phyloP scores from a whole-genome alignment of 352 stramenopile species.

The Elongisporangium anandrum region DNA sequence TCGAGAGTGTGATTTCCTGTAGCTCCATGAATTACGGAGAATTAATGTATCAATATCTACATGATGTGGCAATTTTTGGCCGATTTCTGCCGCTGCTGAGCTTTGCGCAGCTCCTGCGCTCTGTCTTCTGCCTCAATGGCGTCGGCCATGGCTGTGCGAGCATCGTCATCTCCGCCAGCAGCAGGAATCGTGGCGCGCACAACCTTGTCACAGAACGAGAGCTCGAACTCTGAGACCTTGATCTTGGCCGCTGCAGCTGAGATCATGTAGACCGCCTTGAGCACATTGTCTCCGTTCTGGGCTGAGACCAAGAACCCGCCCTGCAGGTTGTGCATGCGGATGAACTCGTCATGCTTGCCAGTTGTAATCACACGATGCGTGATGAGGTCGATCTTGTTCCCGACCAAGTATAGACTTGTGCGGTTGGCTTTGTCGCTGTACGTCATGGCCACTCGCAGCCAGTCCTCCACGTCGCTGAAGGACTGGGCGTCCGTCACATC shows the following conservation, averaged over 20 bases:
- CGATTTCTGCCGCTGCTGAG: slow-evolving; percentile 6
- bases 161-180: slow-evolving; percentile 3
- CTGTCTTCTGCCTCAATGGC: slow-evolving; percentile 76
- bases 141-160: slow-evolving; percentile 63
- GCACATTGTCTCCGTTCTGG: slow-evolving; percentile 78
- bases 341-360: slow-evolving; percentile 74
- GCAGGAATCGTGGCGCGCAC: slow-evolving; percentile 48
- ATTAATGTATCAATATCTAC: slow-evolving; percentile 22
- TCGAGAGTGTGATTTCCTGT: slow-evolving; percentile 55
- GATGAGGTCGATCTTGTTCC: slow-evolving; percentile 88
- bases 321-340: slow-evolving; percentile 47
- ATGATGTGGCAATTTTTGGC: slow-evolving; percentile 21
- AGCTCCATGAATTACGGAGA: slow-evolving; percentile 8
- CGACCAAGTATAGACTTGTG: slow-evolving; percentile 69
- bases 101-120: slow-evolving; percentile 40
- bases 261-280: slow-evolving; percentile 77
- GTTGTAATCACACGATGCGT: slow-evolving; percentile 63
- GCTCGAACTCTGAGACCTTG: slow-evolving; percentile 70
- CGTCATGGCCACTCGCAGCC: slow-evolving; percentile 39
- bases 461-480: slow-evolving; percentile 80
- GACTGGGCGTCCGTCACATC: slow-evolving; percentile 84
- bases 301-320: slow-evolving; percentile 82
- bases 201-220: slow-evolving; percentile 76
- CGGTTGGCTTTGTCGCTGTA: slow-evolving; percentile 16
- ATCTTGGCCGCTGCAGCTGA: slow-evolving; percentile 64